These are phyloP conservation scores for Diutina rugosa DNA, from an alignment of 1,139 yeast species.

Conservation along the genomic window DNA sequence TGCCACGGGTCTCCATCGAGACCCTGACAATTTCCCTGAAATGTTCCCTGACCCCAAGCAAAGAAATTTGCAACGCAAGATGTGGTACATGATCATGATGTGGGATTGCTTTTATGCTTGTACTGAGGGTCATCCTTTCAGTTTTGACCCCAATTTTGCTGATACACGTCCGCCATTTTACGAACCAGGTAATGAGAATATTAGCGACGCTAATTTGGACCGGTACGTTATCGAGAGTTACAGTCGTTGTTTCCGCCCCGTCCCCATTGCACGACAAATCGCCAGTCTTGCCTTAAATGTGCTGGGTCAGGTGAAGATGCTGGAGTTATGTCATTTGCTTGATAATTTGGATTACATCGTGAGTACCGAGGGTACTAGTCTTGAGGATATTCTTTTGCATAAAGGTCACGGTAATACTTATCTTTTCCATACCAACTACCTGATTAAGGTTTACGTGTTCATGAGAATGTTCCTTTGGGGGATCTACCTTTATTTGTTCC, in stretches of 20 bases:
- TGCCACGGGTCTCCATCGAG: constrained; percentile 38
- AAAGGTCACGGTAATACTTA: neutral
- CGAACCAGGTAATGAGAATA: neutral
- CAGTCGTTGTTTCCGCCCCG: constrained; percentile 7
- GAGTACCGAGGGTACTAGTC: neutral
- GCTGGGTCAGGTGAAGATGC: neutral
- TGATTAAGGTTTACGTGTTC: constrained; percentile 14
- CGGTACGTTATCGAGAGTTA: neutral
- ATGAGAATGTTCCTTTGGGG: constrained; percentile 16
- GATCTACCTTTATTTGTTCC: constrained; percentile 15
- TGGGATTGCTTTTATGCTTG: constrained; percentile 19
- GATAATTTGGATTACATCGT: neutral
- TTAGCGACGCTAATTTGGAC: neutral
- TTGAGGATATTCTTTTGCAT: neutral
- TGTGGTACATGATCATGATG: constrained; percentile 36
- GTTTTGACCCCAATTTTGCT: constrained; percentile 11
- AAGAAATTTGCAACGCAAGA: constrained; percentile 33
- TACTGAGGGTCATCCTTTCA: constrained; percentile 27
- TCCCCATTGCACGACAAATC: neutral
- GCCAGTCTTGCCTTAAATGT: neutral
- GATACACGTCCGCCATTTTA: constrained; percentile 16
- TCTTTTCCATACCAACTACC: neutral
- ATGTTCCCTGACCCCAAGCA: constrained; percentile 12
- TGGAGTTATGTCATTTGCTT: neutral
- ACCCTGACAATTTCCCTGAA: constrained; percentile 13